A percentile compares a stretch with the other conserved stretches of the same genome.
These are phyloP conservation scores for Seiridium cupressi DNA, from an alignment of 2,329 filamentous ascomycete species.

Conservation along the genomic window DNA sequence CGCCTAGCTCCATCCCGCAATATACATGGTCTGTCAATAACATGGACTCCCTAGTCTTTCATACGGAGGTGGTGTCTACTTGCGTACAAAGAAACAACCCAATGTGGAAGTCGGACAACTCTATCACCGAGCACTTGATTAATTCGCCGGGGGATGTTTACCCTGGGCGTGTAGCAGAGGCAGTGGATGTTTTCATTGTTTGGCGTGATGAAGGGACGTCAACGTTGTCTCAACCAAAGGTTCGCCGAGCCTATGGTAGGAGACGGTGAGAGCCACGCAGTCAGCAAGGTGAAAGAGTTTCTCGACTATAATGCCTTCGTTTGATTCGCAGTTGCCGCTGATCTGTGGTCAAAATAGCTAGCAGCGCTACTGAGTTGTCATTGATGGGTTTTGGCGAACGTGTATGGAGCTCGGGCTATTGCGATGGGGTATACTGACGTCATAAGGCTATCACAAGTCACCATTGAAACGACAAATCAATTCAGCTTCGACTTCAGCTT, in stretches of 20 bases:
- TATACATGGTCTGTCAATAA: background rate
- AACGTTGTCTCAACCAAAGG: background rate
- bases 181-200: background rate
- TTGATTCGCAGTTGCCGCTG: no score
- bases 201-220: background rate
- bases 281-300: no score
- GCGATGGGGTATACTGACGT: background rate
- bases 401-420: background rate
- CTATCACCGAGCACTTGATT: background rate
- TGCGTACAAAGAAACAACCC: background rate
- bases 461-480: background rate
- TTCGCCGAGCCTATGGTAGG: no score
- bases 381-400: background rate
- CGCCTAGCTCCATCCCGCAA: background rate
- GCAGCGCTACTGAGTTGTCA: background rate
- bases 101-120: background rate
- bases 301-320: no score
- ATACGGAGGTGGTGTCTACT: background rate
- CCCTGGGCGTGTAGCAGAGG: background rate
- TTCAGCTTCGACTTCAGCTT: background rate
- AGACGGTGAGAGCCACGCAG: background rate
- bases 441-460: background rate
- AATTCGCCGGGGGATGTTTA: background rate
- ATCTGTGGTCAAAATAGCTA: background rate
- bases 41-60: conserved; percentile 4